phyloP scores from a whole-genome alignment of 2,329 filamentous ascomycete genomes.

The Triangularia verruculosa region DNA sequence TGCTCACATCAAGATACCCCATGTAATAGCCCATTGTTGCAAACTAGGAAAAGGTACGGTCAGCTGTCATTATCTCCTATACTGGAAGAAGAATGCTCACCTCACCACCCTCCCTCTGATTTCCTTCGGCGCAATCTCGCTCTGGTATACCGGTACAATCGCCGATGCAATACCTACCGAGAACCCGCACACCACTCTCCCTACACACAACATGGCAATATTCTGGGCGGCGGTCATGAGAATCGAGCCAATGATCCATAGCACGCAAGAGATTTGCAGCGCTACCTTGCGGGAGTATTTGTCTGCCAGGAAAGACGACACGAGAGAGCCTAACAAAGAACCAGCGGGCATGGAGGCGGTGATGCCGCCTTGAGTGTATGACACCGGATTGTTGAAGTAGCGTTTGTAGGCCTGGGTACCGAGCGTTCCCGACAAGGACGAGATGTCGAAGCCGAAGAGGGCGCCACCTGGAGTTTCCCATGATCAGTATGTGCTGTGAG shows the following conservation, averaged over 20 bases:
- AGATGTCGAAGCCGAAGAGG: conserved; percentile 77
- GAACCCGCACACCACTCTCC: conserved; percentile 68
- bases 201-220: conserved; percentile 68
- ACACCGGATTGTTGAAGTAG: conserved; percentile 63
- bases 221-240: conserved; percentile 63
- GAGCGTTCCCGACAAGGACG: conserved; percentile 65
- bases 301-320: conserved; percentile 51
- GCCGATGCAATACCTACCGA: conserved; percentile 73
- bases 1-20: conserved; percentile 58
- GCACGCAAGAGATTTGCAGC: conserved; percentile 47
- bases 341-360: conserved; percentile 72
- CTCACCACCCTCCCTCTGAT: conserved; percentile 60
- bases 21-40: conserved; percentile 70
- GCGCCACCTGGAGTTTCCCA: conserved; percentile 52
- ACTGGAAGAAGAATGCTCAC: too few species aligned
- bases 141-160: conserved; percentile 67
- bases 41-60: too few species aligned
- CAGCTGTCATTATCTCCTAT: too few species aligned
- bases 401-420: conserved; percentile 66
- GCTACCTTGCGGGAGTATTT: conserved; percentile 47
- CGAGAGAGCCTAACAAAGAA: conserved; percentile 59
- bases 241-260: conserved; percentile 50
- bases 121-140: conserved; percentile 60
- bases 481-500: too few species aligned
- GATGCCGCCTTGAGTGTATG: conserved; percentile 64